Evolutionary conservation across 2,329 filamentous ascomycete genomes (phyloP), one percentile per base, ranked within the genome.

Genomic region (Didymella lethalis): DNA sequence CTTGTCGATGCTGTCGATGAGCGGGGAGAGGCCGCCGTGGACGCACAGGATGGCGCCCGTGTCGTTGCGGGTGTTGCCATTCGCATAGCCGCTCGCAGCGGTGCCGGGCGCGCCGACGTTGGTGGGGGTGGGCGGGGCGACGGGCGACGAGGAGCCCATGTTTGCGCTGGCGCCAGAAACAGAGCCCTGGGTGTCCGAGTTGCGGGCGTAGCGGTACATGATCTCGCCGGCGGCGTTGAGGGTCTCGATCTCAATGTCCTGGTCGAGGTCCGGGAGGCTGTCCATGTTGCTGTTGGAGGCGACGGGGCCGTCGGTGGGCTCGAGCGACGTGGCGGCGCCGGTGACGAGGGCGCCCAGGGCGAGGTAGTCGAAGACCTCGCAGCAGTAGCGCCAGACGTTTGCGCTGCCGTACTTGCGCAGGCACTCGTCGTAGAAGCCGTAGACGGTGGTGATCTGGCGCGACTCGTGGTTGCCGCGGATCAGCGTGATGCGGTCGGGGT

Each of bases 361-460:
- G 23, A 99, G 87, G 77, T 97, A 98, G 80, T 99, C 94, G 75
- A 99, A 99, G 4, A 98, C 91, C 71, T 99, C 95, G 79, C 93
- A 97, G 81, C 93, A 99, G 75, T 97, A 82, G 65, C 69, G 86
- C 94, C 94, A 98, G 1, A 98, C 94, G 70, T 97, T 98, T 36
- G 94, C 93, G 74, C 90, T 96, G 61, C 94, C 94, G 73, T 98
- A 98, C 80, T 98, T 98, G 53, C 94, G 86, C 64, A 97, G 84
- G 73, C 94, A 98, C 80, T 98, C 94, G 74, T 98, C 94, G 81
- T 98, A 98, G 81, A 98, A 98, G 63, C 94, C 94, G 76, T 98
- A 98, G 14, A 98, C 94, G 5, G 92, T 96, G 23, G 94, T 98
- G 66, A 98, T 98, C 78, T 98, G 94, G 59, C 94, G 88, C 44